Evolutionary conservation across 768 basidiomycete species (phyloP), one percentile per base, ranked within the genome.

Genomic region (Auriculariales sp.): DNA sequence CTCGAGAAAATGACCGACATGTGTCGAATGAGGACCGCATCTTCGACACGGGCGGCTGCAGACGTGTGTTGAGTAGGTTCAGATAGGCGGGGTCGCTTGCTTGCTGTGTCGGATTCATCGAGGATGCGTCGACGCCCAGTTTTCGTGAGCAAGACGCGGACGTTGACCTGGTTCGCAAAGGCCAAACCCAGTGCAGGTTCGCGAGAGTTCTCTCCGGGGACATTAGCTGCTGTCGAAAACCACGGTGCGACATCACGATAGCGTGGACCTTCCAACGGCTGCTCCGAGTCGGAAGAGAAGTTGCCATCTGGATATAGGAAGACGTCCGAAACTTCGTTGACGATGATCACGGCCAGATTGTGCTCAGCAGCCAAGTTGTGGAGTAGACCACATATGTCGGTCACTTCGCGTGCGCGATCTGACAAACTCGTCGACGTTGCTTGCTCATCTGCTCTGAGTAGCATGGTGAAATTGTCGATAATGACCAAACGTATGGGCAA

Each of bases 111-210:
- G 54, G 34, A 27, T 33, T 68, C 68, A 49, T 69, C 64, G 25
- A 83, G 59, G 51, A 78, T 70, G 42, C 77, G 71, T 50, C 82
- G 71, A 52, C 88, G 70, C 9, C 75, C 75, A 0, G 91, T 92
- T 28, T 88, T 75, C 36, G 74, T 76, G 47, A 95, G 73, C 72
- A 94, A 81, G 42, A 97, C 73, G 22, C 94, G 76, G 3, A 72
- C 74, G 56, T 94, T 93, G 50, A 98, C 71, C 58, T 89, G 83
- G 62, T 94, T 97, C 14, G 93, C 85, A 94, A 94, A 98, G 7
- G 79, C 81, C 47, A 95, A 77, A 2, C 93, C 93, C 2, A 98
- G 68, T 32, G 75, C 78, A 0, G 86, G 90, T 63, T 94, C 85
- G 59, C 91, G 90, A 39, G 61, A 64, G 51, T 72, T 67, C 52